Evolutionary conservation across 208 protist genomes (phyloP).

Genomic region (Acanthamoeba sp.): DNA sequence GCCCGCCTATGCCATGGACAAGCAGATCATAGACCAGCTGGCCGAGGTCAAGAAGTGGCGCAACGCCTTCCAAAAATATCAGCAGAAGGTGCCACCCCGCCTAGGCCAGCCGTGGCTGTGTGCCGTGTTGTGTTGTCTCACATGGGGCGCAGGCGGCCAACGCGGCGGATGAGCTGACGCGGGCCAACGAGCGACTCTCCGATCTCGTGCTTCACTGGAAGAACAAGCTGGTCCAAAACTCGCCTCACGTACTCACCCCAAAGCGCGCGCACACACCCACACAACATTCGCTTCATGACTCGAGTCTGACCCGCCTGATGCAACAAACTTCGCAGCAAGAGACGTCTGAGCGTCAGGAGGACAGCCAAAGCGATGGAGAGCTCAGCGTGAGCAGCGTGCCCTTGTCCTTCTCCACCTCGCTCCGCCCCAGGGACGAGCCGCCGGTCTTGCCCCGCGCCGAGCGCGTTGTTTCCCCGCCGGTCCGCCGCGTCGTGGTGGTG

Average conservation of each 20-base stretch:
- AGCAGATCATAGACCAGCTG: slow-evolving; percentile 24
- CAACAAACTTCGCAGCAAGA: too few species aligned
- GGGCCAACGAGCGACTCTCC: slow-evolving; percentile 22
- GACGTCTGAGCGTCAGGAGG: background rate
- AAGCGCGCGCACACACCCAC: too few species aligned
- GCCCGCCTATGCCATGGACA: slow-evolving; percentile 10
- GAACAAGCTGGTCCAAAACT: background rate
- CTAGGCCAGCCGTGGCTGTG: background rate
- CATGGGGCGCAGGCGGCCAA: background rate
- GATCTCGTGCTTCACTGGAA: slow-evolving; percentile 29
- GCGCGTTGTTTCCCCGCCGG: too few species aligned
- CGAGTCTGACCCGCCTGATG: too few species aligned
- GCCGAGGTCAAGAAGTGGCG: slow-evolving; percentile 56
- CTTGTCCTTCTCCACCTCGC: background rate
- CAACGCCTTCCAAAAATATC: slow-evolving; percentile 3
- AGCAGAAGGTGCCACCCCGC: background rate
- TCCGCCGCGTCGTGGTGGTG: too few species aligned
- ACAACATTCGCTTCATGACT: too few species aligned
- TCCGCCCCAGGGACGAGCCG: background rate
- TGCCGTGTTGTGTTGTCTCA: background rate
- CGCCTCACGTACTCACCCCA: background rate
- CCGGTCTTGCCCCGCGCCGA: too few species aligned
- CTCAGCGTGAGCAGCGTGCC: background rate
- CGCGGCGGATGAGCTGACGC: slow-evolving; percentile 4
- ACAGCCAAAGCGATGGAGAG: background rate